Evolutionary conservation across 148 eudicot species (phyloP).

Genomic region (Silene conica): DNA sequence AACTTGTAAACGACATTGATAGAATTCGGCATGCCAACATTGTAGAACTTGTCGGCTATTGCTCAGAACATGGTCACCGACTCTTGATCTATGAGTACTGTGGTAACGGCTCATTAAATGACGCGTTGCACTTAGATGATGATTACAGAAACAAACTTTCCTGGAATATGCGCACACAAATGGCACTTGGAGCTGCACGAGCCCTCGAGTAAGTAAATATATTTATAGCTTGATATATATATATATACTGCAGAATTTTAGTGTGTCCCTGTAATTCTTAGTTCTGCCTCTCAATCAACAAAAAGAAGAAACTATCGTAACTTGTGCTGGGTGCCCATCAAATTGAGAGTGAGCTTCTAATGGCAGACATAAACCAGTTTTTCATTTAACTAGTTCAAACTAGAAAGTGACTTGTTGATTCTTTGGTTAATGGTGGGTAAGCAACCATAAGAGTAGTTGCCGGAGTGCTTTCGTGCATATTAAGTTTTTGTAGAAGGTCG

Average conservation of each 20-base stretch:
- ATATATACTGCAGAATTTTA: neutral
- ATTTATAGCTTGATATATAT: neutral
- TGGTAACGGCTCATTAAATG: constrained; percentile 69
- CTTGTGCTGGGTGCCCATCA: neutral
- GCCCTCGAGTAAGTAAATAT: constrained; percentile 76
- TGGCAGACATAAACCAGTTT: neutral
- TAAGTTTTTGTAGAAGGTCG: too few species aligned
- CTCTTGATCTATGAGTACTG: constrained; percentile 86
- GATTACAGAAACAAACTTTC: constrained; percentile 66
- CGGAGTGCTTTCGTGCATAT: too few species aligned
- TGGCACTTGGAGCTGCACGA: constrained; percentile 98
- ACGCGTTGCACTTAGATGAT: constrained; percentile 82
- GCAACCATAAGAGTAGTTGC: too few species aligned
- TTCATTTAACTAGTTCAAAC: too few species aligned
- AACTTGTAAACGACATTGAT: constrained; percentile 70
- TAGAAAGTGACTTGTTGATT: too few species aligned
- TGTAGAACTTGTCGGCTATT: constrained; percentile 82
- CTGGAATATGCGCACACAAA: constrained; percentile 75
- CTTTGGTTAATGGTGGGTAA: too few species aligned
- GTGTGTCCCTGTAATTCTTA: neutral
- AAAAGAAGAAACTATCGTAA: neutral
- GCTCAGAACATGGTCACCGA: constrained; percentile 83
- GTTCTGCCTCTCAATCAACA: neutral
- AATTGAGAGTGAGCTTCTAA: neutral
- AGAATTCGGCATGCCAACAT: constrained; percentile 81